Conservation (phyloP, 2,329 filamentous ascomycete species). For the Trichoderma sp. region DNA sequence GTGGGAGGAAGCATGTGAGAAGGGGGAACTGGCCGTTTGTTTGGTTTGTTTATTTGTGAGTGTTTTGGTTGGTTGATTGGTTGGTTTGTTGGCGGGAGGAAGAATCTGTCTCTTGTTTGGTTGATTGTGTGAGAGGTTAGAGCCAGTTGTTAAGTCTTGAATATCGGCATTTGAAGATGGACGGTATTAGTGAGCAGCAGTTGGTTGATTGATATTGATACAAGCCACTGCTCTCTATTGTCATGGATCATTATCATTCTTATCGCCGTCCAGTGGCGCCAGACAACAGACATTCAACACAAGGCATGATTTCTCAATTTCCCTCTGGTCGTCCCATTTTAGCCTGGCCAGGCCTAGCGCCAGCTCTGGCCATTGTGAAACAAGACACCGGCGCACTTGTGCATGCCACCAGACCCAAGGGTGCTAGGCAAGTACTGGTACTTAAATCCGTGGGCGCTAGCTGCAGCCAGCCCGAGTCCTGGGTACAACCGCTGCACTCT, state of each 20-base stretch:
- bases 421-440: not conserved
- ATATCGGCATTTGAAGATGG: not conserved
- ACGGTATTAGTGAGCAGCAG: not conserved
- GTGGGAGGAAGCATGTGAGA: slow-evolving; percentile 13
- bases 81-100: too few species aligned
- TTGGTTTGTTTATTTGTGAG: not conserved
- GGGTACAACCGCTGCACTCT: not conserved
- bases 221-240: not conserved
- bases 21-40: not conserved
- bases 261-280: not conserved
- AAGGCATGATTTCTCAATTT: not conserved
- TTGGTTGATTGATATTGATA: not conserved
- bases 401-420: not conserved
- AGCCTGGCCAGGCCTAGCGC: slow-evolving; percentile 25
- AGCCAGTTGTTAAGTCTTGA: not conserved
- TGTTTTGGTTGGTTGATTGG: not conserved
- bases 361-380: slow-evolving; percentile 33
- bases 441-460: not conserved
- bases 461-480: not conserved
- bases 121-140: not conserved
- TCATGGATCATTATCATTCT: not conserved
- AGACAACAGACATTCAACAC: not conserved
- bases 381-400: slow-evolving; percentile 23
- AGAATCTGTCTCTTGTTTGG: not conserved
- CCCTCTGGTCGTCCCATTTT: slow-evolving; percentile 15